Conservation (phyloP, 2,329 filamentous ascomycete genomes). For the Claviceps purpurea region DNA sequence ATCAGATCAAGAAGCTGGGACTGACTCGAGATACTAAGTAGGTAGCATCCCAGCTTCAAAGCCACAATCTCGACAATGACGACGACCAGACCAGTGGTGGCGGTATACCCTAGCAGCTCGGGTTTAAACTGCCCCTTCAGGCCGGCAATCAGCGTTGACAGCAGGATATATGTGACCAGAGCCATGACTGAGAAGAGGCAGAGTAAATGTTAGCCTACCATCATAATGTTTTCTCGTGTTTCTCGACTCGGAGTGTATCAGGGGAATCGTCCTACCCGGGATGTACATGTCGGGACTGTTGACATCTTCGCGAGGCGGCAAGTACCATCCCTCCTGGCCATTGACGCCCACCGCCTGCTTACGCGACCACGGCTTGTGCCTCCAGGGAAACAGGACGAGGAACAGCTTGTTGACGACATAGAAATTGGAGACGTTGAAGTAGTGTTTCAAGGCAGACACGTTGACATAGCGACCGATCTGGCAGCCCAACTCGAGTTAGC, state of each 20-base stretch:
- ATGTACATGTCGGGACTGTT: constrained; percentile 99
- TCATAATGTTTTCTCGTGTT: no score
- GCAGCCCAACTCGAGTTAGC: constrained; percentile 7
- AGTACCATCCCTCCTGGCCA: constrained; percentile 62
- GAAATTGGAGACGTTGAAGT: constrained; percentile 97
- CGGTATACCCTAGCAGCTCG: constrained; percentile 80
- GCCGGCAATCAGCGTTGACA: constrained; percentile 82
- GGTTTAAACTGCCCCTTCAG: constrained; percentile 86
- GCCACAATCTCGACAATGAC: constrained; percentile 81
- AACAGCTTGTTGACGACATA: constrained; percentile 91
- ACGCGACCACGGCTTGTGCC: constrained; percentile 93
- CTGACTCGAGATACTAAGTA: constrained; percentile 85
- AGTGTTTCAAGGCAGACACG: constrained; percentile 87
- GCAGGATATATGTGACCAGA: constrained; percentile 89
- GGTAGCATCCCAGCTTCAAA: constrained; percentile 83
- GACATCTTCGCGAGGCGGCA: constrained; percentile 86
- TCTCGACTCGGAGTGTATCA: neutral
- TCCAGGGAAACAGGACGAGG: constrained; percentile 92
- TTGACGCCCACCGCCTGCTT: constrained; percentile 64
- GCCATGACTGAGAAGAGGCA: constrained; percentile 56
- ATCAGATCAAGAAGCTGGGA: constrained; percentile 87
- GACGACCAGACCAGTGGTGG: constrained; percentile 69
- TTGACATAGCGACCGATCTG: constrained; percentile 66
- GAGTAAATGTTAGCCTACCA: no score
- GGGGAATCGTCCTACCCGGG: constrained; percentile 34